These are phyloP conservation scores for Clitoria ternatea DNA, from an alignment of 306 rosid species.

Conservation along the genomic window DNA sequence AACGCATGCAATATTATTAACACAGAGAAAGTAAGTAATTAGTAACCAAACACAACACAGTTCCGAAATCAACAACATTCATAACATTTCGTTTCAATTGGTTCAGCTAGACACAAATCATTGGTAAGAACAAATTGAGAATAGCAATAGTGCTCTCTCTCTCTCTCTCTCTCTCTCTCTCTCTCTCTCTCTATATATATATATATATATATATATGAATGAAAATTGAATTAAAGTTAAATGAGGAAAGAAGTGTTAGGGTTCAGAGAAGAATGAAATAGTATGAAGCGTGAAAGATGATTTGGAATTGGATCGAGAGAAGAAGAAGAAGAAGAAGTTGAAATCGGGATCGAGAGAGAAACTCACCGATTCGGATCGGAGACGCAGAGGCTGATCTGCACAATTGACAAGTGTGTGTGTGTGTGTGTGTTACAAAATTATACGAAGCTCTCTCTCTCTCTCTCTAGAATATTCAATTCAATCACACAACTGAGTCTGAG, in stretches of 20 bases:
- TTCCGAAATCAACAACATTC: background rate
- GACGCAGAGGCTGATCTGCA: slow-evolving; percentile 5
- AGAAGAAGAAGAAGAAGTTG: background rate
- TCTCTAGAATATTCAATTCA: too few relatives aligned
- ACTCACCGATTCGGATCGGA: slow-evolving; percentile 42
- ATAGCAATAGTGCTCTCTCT: background rate
- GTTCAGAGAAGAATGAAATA: background rate
- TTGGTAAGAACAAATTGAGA: background rate
- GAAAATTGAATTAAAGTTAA: background rate
- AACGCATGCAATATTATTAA: background rate
- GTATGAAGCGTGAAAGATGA: background rate
- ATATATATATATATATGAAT: too few relatives aligned
- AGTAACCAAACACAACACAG: slow-evolving; percentile 14
- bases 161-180: too few relatives aligned
- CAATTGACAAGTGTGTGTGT: background rate
- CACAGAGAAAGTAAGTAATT: background rate
- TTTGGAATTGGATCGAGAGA: slow-evolving; percentile 16
- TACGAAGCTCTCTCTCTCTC: too few relatives aligned
- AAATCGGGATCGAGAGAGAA: slow-evolving; percentile 27
- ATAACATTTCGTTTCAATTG: background rate
- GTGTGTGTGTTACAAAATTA: too few relatives aligned
- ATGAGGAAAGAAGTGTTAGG: slow-evolving; percentile 1
- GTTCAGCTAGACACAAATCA: background rate
- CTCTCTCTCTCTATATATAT: too few relatives aligned
- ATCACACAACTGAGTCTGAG: too few relatives aligned